Evolutionary conservation across 495 filamentous ascomycete genomes (phyloP).

Genomic region (Neurospora terricola): DNA sequence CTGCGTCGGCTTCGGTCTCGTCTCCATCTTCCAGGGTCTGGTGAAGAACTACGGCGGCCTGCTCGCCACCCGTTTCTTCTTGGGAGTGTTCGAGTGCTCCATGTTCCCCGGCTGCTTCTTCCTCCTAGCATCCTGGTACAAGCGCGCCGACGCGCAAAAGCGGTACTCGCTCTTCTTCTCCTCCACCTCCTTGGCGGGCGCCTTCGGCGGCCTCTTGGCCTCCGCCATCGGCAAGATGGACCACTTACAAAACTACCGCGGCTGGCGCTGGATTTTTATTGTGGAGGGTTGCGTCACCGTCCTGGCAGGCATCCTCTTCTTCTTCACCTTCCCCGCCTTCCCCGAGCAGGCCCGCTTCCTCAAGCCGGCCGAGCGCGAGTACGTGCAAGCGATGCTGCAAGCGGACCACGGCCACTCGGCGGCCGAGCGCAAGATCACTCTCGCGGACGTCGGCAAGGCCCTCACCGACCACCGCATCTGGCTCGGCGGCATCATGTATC

Average conservation of each 20-base stretch:
- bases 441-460: conserved; percentile 55
- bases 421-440: conserved; percentile 51
- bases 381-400: conserved; percentile 61
- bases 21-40: conserved; percentile 69
- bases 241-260: conserved; percentile 54
- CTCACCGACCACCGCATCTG: conserved; percentile 66
- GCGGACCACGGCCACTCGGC: conserved; percentile 72
- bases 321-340: conserved; percentile 76
- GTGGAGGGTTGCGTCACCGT: conserved; percentile 67
- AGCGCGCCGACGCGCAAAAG: conserved; percentile 74
- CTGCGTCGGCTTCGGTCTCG: conserved; percentile 76
- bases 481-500: conserved; percentile 83
- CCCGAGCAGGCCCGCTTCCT: conserved; percentile 13
- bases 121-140: conserved; percentile 77
- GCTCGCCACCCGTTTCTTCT: conserved; percentile 73
- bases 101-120: conserved; percentile 90
- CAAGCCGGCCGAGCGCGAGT: conserved; percentile 61
- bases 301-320: conserved; percentile 59
- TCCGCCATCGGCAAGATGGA: conserved; percentile 79
- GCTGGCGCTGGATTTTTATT: conserved; percentile 82
- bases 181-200: conserved; percentile 72
- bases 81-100: conserved; percentile 80
- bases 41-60: conserved; percentile 70
- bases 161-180: conserved; percentile 82
- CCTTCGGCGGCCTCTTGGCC: conserved; percentile 78